A percentile compares a stretch with the other conserved stretches of the same genome.
Evolutionary conservation across 2,329 filamentous ascomycete genomes (phyloP).

Genomic region (Whalleya microplaca): DNA sequence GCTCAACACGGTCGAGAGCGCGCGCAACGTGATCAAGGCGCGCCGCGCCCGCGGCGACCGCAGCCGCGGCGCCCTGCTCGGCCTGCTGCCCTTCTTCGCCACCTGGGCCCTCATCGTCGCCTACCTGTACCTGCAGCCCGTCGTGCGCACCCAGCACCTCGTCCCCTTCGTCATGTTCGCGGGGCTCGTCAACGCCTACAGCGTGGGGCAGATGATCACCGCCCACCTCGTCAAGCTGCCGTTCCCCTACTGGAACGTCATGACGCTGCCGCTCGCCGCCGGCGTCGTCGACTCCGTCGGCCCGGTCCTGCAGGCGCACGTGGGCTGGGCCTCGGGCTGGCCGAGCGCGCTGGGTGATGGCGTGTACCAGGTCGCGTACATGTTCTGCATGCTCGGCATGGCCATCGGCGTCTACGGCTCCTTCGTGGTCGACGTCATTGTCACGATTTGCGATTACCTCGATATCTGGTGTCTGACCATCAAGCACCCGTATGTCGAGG

Average conservation of each 20-base stretch:
- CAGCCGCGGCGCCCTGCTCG: conserved; percentile 75
- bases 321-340: conserved; percentile 72
- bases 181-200: conserved; percentile 90
- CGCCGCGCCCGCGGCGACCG: conserved; percentile 75
- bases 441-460: conserved; percentile 95
- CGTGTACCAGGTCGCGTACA: conserved; percentile 88
- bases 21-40: conserved; percentile 81
- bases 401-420: conserved; percentile 93
- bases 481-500: conserved; percentile 73
- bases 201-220: conserved; percentile 93
- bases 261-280: conserved; percentile 75
- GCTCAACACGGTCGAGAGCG: conserved; percentile 81
- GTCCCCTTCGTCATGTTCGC: conserved; percentile 90
- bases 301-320: conserved; percentile 61
- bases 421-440: conserved; percentile 96
- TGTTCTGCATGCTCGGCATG: conserved; percentile 85
- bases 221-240: conserved; percentile 85
- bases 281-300: conserved; percentile 83
- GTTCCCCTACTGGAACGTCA: conserved; percentile 90
- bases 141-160: conserved; percentile 80
- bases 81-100: conserved; percentile 78
- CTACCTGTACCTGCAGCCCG: conserved; percentile 84
- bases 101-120: conserved; percentile 77
- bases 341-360: conserved; percentile 73
- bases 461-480: conserved; percentile 99